phyloP scores from a whole-genome alignment of 306 rosid species.

The Leucaena leucocephala region DNA sequence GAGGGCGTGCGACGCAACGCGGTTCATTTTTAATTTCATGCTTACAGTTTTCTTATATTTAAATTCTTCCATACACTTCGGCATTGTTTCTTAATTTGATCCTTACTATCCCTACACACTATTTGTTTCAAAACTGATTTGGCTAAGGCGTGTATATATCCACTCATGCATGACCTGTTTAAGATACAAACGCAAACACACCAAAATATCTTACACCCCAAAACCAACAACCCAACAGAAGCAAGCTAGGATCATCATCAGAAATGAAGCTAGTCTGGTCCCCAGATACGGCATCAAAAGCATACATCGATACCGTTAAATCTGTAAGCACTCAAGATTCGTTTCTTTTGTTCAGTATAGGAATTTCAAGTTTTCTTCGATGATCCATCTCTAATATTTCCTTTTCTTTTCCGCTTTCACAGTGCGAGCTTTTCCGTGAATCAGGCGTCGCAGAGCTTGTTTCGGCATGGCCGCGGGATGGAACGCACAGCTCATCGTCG shows the following conservation, averaged over 20 bases:
- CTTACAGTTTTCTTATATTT: background rate
- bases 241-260: too few species aligned
- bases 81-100: background rate
- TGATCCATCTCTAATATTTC: background rate
- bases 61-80: background rate
- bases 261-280: too few species aligned
- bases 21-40: background rate
- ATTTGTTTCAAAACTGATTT: background rate
- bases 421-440: conserved; percentile 64
- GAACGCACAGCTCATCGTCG: conserved; percentile 81
- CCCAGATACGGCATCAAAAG: conserved; percentile 18
- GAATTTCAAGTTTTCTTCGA: background rate
- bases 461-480: conserved; percentile 97
- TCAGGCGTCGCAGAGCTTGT: conserved; percentile 86
- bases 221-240: too few species aligned
- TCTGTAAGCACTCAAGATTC: too few species aligned
- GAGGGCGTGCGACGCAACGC: background rate
- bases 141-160: background rate
- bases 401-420: conserved; percentile 27
- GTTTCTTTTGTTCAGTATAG: background rate
- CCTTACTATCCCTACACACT: background rate
- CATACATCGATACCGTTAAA: conserved; percentile 40
- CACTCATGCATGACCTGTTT: background rate
- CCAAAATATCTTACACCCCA: background rate
- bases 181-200: background rate